These are phyloP conservation scores for Aspergillus tubingensis DNA, from an alignment of 2,329 filamentous ascomycete species.

Conservation along the genomic window DNA sequence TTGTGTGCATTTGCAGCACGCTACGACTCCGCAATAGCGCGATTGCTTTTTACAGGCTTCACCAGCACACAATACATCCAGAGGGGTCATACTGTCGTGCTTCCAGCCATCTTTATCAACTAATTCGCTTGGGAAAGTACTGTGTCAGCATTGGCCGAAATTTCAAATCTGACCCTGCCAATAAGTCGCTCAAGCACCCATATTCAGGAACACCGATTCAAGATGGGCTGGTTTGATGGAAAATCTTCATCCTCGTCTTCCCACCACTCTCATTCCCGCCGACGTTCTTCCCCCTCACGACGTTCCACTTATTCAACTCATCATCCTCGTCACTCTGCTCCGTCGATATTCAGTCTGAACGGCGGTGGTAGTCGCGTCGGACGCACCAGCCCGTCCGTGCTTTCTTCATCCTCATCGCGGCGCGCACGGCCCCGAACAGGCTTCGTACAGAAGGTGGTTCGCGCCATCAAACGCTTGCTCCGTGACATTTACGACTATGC, in stretches of 20 bases:
- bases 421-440: constrained; percentile 74
- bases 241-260: constrained; percentile 35
- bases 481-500: constrained; percentile 80
- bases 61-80: constrained; percentile 9
- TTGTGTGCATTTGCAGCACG: constrained; percentile 22
- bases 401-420: constrained; percentile 69
- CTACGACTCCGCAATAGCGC: constrained; percentile 17
- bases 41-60: constrained; percentile 14
- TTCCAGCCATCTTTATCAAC: background rate
- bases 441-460: constrained; percentile 73
- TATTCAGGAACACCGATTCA: constrained; percentile 7
- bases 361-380: constrained; percentile 34
- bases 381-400: constrained; percentile 48
- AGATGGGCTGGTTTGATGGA: constrained; percentile 53
- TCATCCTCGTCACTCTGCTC: constrained; percentile 42
- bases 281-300: constrained; percentile 43
- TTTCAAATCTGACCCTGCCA: background rate
- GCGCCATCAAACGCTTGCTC: constrained; percentile 75
- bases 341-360: constrained; percentile 50
- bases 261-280: constrained; percentile 28
- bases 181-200: background rate
- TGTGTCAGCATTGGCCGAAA: background rate
- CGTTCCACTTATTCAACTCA: constrained; percentile 42
- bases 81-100: constrained; percentile 2
- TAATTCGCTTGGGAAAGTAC: background rate